These are phyloP conservation scores for Ilyonectria sp. DNA, from an alignment of 2,329 filamentous ascomycete species.

Conservation along the genomic window DNA sequence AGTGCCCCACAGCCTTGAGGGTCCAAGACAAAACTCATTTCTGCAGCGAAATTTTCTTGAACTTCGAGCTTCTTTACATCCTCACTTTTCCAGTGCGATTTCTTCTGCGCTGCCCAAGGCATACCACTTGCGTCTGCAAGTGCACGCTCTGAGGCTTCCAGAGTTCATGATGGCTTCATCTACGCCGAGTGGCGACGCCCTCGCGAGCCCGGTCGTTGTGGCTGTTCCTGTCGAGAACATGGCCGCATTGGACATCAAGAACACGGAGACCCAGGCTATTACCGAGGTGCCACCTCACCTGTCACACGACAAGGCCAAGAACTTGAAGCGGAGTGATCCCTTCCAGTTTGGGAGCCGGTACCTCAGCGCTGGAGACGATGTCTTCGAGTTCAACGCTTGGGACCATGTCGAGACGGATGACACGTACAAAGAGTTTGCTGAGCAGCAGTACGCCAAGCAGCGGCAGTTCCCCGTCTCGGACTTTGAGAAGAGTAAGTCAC, in stretches of 20 bases:
- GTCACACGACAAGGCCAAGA: slow-evolving; percentile 80
- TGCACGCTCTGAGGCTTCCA: slow-evolving; percentile 42
- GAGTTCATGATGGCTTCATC: slow-evolving; percentile 44
- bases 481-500: slow-evolving; percentile 84
- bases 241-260: slow-evolving; percentile 47
- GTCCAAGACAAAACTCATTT: slow-evolving; percentile 44
- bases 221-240: slow-evolving; percentile 42
- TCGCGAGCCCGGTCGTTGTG: slow-evolving; percentile 36
- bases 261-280: slow-evolving; percentile 36
- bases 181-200: slow-evolving; percentile 44
- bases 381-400: slow-evolving; percentile 99
- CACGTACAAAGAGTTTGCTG: slow-evolving; percentile 87
- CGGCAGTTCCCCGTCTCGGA: slow-evolving; percentile 89
- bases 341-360: slow-evolving; percentile 96
- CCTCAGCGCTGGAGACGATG: slow-evolving; percentile 87
- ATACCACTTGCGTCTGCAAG: slow-evolving; percentile 41
- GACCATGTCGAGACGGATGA: slow-evolving; percentile 97
- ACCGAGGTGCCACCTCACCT: slow-evolving; percentile 69
- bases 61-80: slow-evolving; percentile 37
- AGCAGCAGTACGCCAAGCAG: slow-evolving; percentile 88
- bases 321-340: slow-evolving; percentile 89
- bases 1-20: slow-evolving; percentile 30
- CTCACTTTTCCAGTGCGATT: slow-evolving; percentile 37
- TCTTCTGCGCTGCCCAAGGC: slow-evolving; percentile 36
- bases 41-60: slow-evolving; percentile 40